Evolutionary conservation across 352 stramenopile species (phyloP).

Genomic region (Pythium volutum): DNA sequence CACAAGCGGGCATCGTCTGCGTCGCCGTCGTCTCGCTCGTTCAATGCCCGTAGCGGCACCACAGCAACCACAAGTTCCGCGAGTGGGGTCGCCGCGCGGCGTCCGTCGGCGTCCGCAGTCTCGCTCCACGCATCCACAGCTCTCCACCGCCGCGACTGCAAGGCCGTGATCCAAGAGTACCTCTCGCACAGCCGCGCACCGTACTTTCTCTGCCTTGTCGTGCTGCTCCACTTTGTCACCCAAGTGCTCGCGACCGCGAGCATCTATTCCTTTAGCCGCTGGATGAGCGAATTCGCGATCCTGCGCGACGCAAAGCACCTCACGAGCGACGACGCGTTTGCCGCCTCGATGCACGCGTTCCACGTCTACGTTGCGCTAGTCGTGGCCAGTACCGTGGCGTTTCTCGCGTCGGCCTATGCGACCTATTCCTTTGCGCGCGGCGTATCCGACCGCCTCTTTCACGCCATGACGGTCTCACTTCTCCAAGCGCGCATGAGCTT

Average conservation of each 20-base stretch:
- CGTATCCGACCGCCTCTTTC: slow-evolving; percentile 24
- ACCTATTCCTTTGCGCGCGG: slow-evolving; percentile 23
- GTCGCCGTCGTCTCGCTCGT: slow-evolving; percentile 1
- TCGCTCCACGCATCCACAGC: background rate
- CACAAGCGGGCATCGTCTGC: background rate
- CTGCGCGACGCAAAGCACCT: background rate
- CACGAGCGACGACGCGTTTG: slow-evolving; percentile 22
- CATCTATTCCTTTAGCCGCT: slow-evolving; percentile 39
- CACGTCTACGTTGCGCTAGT: slow-evolving; percentile 22
- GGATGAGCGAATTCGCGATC: slow-evolving; percentile 28
- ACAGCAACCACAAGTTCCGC: background rate
- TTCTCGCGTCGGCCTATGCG: slow-evolving; percentile 18
- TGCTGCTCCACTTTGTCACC: slow-evolving; percentile 32
- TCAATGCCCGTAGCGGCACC: background rate
- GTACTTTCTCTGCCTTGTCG: slow-evolving; percentile 25
- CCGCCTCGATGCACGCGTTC: slow-evolving; percentile 12
- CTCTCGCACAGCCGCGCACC: slow-evolving; percentile 32
- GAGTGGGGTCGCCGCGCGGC: background rate
- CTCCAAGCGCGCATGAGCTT: slow-evolving; percentile 25
- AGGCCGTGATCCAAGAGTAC: slow-evolving; percentile 30
- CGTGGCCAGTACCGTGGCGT: slow-evolving; percentile 13
- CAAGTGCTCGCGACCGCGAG: slow-evolving; percentile 31
- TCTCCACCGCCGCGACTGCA: slow-evolving; percentile 15
- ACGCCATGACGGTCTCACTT: slow-evolving; percentile 21
- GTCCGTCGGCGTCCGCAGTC: background rate